A percentile compares a stretch with the other conserved stretches of the same genome.
phyloP scores from a whole-genome alignment of 2,329 filamentous ascomycete genomes.

The Ceratocystis alfenasii region DNA sequence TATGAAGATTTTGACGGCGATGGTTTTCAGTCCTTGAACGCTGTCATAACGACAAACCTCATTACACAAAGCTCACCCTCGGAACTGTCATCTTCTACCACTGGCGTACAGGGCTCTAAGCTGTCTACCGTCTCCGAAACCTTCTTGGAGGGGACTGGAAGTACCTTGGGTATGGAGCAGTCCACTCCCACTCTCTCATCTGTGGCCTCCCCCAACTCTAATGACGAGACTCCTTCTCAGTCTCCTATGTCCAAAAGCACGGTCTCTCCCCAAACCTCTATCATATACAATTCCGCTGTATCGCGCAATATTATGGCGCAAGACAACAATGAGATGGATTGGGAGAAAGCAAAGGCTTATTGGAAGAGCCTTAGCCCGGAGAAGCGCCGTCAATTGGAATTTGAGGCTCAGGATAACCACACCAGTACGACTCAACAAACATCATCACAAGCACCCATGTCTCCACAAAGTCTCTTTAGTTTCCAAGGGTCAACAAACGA shows the following conservation, averaged over 20 bases:
- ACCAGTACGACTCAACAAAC: background rate
- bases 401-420: slow-evolving; percentile 34
- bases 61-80: slow-evolving; percentile 23
- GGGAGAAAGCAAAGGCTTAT: slow-evolving; percentile 56
- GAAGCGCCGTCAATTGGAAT: slow-evolving; percentile 50
- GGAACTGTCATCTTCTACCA: slow-evolving; percentile 22
- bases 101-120: background rate
- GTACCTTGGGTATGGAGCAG: background rate
- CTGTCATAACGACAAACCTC: slow-evolving; percentile 51
- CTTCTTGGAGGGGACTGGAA: background rate
- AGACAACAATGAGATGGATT: slow-evolving; percentile 35
- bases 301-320: slow-evolving; percentile 11
- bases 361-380: slow-evolving; percentile 56
- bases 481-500: slow-evolving; percentile 14
- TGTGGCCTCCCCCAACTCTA: background rate
- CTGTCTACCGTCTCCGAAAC: slow-evolving; percentile 13
- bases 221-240: background rate
- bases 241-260: slow-evolving; percentile 11
- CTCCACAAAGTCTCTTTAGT: slow-evolving; percentile 15
- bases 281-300: slow-evolving; percentile 7
- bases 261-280: background rate
- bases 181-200: background rate
- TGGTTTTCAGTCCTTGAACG: slow-evolving; percentile 62
- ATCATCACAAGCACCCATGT: background rate
- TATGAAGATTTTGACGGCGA: slow-evolving; percentile 61